Evolutionary conservation across 2,329 filamentous ascomycete species (phyloP), one percentile per base, ranked within the genome.

Genomic region (Amesomyces nigricolor): DNA sequence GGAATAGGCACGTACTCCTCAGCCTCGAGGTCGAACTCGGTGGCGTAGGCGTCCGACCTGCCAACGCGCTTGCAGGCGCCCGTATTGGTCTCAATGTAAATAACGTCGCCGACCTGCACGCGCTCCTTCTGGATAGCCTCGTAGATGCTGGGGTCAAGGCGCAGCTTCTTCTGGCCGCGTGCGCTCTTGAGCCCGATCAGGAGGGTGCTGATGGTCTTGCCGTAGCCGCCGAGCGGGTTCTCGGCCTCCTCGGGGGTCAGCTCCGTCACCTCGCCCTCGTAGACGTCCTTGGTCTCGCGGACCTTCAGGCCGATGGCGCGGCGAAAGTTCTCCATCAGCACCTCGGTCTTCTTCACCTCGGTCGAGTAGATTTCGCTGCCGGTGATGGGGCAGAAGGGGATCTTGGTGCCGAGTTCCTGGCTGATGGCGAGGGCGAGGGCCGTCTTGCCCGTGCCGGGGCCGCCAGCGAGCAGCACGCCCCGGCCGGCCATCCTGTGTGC

Each of bases 61-160:
- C 94, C 94, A 10, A 99, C 94, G 65, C 94, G 85, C 78, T 99
- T 99, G 76, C 95, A 96, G 47, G 94, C 91, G 61, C 94, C 94
- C 11, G 94, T 99, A 75, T 99, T 99, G 62, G 94, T 92, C 78
- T 99, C 94, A 64, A 99, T 97, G 77, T 99, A 99, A 71, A 99
- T 89, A 66, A 99, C 94, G 71, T 99, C 94, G 70, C 94, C 94
- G 44, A 97, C 86, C 2, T 91, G 89, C 42, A 99, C 94, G 61
- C 91, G 83, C 79, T 99, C 94, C 76, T 97, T 97, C 71, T 97
- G 94, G 66, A 99, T 96, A 3, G 94, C 94, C 75, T 99, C 94
- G 78, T 97, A 99, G 73, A 99, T 97, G 74, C 91, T 96, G 9
- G 94, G 94, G 71, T 99, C 94, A 51, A 99, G 80, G 45, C 94